A percentile compares a stretch with the other conserved stretches of the same genome.
These are phyloP conservation scores for Spongispora temasekensis DNA, from an alignment of 1,284 basidiomycete genomes.

Conservation along the genomic window DNA sequence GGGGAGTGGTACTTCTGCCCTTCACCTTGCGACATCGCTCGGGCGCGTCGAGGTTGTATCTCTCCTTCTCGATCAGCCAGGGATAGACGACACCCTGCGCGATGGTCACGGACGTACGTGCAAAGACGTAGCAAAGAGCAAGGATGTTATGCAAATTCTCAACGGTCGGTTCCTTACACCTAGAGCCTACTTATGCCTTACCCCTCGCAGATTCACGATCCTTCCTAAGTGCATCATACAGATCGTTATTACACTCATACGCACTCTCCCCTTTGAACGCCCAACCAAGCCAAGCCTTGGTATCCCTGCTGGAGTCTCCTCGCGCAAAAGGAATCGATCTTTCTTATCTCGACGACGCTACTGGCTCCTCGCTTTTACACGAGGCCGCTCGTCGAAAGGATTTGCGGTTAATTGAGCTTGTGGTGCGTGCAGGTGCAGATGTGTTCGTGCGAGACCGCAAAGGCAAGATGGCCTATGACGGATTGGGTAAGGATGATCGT, in stretches of 20 bases:
- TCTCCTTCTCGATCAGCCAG: constrained; percentile 74
- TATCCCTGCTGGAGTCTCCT: constrained; percentile 62
- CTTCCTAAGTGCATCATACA: constrained; percentile 76
- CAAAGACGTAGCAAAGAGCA: constrained; percentile 75
- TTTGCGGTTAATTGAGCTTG: constrained; percentile 79
- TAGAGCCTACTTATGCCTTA: constrained; percentile 7
- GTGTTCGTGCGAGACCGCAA: constrained; percentile 85
- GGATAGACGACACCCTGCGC: constrained; percentile 78
- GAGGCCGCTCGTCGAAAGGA: constrained; percentile 88
- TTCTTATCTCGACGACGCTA: constrained; percentile 74
- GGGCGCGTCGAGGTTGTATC: constrained; percentile 79
- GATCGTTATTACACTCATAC: constrained; percentile 73
- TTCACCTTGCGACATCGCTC: constrained; percentile 86
- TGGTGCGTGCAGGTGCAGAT: constrained; percentile 85
- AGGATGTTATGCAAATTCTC: constrained; percentile 72
- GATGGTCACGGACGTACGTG: constrained; percentile 75
- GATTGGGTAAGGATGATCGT: constrained; percentile 72
- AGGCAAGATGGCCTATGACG: constrained; percentile 79
- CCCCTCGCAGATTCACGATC: constrained; percentile 71
- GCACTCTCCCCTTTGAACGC: constrained; percentile 54
- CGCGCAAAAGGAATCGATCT: constrained; percentile 63
- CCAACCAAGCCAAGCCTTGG: constrained; percentile 51
- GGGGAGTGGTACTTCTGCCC: constrained; percentile 75
- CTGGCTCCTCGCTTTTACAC: constrained; percentile 81
- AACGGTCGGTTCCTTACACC: constrained; percentile 46